Conservation (phyloP, 2,329 filamentous ascomycete species). For the Mycosphaerella arachidis region DNA sequence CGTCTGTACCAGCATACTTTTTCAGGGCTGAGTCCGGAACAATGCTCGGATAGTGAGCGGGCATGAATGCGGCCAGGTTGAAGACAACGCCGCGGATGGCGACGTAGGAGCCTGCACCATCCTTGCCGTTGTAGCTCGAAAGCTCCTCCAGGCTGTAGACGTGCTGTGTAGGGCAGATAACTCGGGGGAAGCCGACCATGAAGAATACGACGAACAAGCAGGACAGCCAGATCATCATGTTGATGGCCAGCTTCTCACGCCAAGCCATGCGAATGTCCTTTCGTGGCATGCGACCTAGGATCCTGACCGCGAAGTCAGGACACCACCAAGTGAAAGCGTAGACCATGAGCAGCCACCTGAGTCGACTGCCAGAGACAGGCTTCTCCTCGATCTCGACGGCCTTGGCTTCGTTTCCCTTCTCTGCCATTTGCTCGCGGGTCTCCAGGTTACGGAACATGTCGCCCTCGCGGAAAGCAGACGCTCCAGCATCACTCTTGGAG, state of each 20-base stretch:
- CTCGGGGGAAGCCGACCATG: conserved; percentile 76
- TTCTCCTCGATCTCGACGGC: conserved; percentile 87
- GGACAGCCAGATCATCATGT: conserved; percentile 89
- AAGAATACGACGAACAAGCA: conserved; percentile 79
- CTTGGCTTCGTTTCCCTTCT: conserved; percentile 87
- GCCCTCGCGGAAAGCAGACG: conserved; percentile 82
- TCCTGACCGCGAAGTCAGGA: conserved; percentile 75
- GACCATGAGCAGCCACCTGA: conserved; percentile 83
- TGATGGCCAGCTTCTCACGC: conserved; percentile 97
- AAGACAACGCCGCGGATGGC: conserved; percentile 88
- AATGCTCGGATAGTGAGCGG: conserved; percentile 71
- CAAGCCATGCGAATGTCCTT: conserved; percentile 91
- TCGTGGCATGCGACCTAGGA: conserved; percentile 77
- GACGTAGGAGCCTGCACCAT: conserved; percentile 60
- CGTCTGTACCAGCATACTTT: conserved; percentile 81
- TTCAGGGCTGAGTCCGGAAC: conserved; percentile 59
- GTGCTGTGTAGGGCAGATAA: conserved; percentile 88
- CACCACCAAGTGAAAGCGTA: conserved; percentile 81
- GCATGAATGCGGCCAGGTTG: conserved; percentile 68
- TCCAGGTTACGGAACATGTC: conserved; percentile 99
- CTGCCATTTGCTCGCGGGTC: conserved; percentile 87
- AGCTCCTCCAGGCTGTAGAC: conserved; percentile 80
- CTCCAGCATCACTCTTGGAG: conserved; percentile 82
- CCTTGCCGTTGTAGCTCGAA: conserved; percentile 66
- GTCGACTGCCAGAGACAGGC: conserved; percentile 71